phyloP scores from a whole-genome alignment of 495 filamentous ascomycete genomes.

The Trichoderma orchidacearum region DNA sequence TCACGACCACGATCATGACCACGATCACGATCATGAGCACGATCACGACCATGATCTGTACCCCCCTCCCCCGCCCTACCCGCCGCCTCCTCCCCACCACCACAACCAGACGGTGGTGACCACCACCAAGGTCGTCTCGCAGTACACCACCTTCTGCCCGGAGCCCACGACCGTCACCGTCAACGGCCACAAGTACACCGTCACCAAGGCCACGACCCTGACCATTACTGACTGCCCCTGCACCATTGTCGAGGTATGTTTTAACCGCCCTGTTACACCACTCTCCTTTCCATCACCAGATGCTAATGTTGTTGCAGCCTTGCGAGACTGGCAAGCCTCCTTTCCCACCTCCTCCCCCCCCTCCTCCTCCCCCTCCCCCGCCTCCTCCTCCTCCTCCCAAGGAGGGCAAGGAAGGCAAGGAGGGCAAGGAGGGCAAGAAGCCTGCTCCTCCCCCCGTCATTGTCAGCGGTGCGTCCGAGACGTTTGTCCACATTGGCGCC shows the following conservation, averaged over 20 bases:
- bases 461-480: neutral
- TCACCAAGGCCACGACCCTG: constrained; percentile 65
- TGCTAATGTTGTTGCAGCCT: neutral
- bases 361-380: neutral
- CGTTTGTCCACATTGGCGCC: neutral
- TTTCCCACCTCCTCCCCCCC: no score
- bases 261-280: neutral
- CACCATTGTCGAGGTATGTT: constrained; percentile 48
- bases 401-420: neutral
- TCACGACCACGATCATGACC: no score
- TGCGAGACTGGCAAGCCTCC: neutral
- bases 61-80: constrained; percentile 41
- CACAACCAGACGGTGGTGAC: constrained; percentile 30
- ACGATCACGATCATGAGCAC: no score
- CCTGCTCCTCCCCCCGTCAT: neutral
- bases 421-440: neutral
- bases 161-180: constrained; percentile 55
- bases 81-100: constrained; percentile 42
- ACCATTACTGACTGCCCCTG: constrained; percentile 69
- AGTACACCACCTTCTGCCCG: constrained; percentile 81
- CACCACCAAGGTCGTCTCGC: constrained; percentile 67
- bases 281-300: neutral
- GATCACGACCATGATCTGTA: no score
- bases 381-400: neutral
- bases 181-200: constrained; percentile 60